phyloP scores from a whole-genome alignment of 2,329 filamentous ascomycete species.

The Hymenoscyphus occultus region DNA sequence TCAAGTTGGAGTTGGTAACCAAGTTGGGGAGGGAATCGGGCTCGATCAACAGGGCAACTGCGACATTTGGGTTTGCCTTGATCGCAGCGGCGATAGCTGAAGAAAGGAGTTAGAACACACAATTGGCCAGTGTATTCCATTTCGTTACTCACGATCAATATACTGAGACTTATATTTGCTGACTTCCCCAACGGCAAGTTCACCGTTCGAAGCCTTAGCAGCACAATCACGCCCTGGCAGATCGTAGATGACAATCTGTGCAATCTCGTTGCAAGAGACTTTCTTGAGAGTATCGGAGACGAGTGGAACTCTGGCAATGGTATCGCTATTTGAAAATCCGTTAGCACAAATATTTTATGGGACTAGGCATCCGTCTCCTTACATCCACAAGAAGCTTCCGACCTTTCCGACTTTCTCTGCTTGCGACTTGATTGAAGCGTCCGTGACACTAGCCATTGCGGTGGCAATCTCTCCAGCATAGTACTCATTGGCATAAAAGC shows the following conservation, averaged over 20 bases:
- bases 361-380: constrained; percentile 8
- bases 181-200: constrained; percentile 51
- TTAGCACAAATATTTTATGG: constrained; percentile 10
- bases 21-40: constrained; percentile 59
- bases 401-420: constrained; percentile 41
- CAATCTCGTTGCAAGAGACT: constrained; percentile 45
- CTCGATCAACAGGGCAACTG: constrained; percentile 38
- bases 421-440: constrained; percentile 46
- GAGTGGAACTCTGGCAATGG: constrained; percentile 46
- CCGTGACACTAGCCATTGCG: constrained; percentile 50
- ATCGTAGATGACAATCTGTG: constrained; percentile 52
- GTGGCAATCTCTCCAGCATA: constrained; percentile 55
- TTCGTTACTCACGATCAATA: constrained; percentile 44
- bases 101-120: constrained; percentile 41
- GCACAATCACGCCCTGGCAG: constrained; percentile 58
- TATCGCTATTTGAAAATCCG: constrained; percentile 38
- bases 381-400: constrained; percentile 50
- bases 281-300: constrained; percentile 47
- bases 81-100: constrained; percentile 34
- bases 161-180: constrained; percentile 52
- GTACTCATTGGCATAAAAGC: constrained; percentile 52
- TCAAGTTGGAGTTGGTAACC: constrained; percentile 52
- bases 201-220: constrained; percentile 55
- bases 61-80: constrained; percentile 17
- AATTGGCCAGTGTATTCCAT: background rate